phyloP scores from a whole-genome alignment of 257 asterid species.

The Jasminum sambac region DNA sequence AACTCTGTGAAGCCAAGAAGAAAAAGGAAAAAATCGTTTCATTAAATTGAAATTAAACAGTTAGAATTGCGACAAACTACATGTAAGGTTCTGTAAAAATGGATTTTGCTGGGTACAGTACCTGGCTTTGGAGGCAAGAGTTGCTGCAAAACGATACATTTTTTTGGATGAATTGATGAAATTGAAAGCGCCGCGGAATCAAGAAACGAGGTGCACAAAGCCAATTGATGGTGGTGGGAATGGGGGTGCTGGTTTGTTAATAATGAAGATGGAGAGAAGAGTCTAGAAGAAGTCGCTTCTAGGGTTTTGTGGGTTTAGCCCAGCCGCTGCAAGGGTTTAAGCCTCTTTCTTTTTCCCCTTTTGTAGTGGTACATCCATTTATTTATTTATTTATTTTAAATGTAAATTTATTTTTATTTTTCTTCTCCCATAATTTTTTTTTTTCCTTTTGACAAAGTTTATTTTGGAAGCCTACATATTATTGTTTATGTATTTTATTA shows the following conservation, averaged over 20 bases:
- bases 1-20: slow-evolving; percentile 31
- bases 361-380: neutral
- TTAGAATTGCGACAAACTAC: neutral
- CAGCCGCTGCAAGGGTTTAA: neutral
- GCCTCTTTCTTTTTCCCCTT: neutral
- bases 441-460: too few relatives aligned
- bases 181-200: neutral
- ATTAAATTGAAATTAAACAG: neutral
- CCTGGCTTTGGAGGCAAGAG: slow-evolving; percentile 61
- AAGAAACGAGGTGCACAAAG: neutral
- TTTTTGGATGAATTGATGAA: neutral
- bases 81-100: neutral
- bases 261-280: slow-evolving; percentile 27
- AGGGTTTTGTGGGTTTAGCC: slow-evolving; percentile 34
- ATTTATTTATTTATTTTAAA: neutral
- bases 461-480: too few relatives aligned
- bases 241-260: neutral
- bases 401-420: too few relatives aligned
- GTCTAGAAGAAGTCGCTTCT: slow-evolving; percentile 39
- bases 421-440: too few relatives aligned
- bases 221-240: neutral
- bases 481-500: too few relatives aligned
- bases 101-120: slow-evolving; percentile 3
- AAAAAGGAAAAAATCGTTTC: neutral
- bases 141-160: slow-evolving; percentile 53